Evolutionary conservation across 345 rosid genomes (phyloP), one percentile per base, ranked within the genome.

Genomic region (Citrus australasica): DNA sequence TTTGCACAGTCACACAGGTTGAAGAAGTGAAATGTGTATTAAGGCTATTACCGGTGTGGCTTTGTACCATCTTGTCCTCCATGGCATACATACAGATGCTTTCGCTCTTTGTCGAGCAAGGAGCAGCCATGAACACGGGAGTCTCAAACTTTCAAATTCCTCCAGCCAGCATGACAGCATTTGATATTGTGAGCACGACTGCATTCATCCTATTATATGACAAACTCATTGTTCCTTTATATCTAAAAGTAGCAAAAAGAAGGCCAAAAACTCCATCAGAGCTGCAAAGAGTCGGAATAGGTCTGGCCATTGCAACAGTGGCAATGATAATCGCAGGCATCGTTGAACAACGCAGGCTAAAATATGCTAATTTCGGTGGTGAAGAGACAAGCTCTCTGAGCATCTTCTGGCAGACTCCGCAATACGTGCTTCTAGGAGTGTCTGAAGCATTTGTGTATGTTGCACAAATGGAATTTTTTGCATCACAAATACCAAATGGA

Each of bases 331-430:
- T 46, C 0, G 84, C 88, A 30, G 88, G 84, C 24, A 27, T 84
- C 3, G 48, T 84, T 6, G 86, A 84, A 86, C 83, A 76, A 46
- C 53, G 33, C 58, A 82, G 89, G 78, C 76, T 51, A 27, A 83
- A 70, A 60, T 21, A 72, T 28, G 83, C 88, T 5, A n/a, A 35
- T 0, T 3, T 5, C 13, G 59, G 8, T 16, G 78, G 61, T 13
- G 25, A 53, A 53, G 83, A 84, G 75, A 66, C 78, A 9, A 84
- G 86, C 69, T 76, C 76, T 7, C 53, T 81, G 3, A 79, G 80
- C 53, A 83, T 88, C n/a, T 84, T 83, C 51, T 86, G 89, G 90
- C 86, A 83, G 77, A 74, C 67, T 38, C 89, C 84, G 3, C 86
- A 84, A 32, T 83, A 84, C 24, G 9, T 81, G 56, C 69, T 84